Conservation (phyloP, 106 monocot species). For the Platanthera guangdongensis region DNA sequence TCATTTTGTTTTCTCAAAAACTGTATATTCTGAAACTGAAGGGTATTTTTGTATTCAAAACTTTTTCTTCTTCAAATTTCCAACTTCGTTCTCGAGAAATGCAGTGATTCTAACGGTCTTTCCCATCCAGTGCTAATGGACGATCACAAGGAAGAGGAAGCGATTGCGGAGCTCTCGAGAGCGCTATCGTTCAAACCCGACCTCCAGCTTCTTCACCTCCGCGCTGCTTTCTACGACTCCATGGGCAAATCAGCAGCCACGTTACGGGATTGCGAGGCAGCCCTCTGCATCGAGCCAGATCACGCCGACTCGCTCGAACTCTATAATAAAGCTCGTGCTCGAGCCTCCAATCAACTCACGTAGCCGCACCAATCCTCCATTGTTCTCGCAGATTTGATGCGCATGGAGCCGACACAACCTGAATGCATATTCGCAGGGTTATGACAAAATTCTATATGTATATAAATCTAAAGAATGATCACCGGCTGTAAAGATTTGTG, state of each 20-base stretch:
- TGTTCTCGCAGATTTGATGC: not conserved
- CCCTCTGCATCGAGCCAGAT: constrained; percentile 82
- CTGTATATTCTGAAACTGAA: too few species aligned
- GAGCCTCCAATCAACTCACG: constrained; percentile 9
- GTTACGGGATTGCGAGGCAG: constrained; percentile 78
- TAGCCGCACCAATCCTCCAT: too few species aligned
- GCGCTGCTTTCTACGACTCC: constrained; percentile 92
- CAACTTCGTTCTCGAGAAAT: too few species aligned
- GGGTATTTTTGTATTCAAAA: too few species aligned
- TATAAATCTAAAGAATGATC: not conserved
- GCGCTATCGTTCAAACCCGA: constrained; percentile 85
- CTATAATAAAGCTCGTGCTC: constrained; percentile 40
- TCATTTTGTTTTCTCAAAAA: too few species aligned
- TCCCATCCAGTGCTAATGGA: constrained; percentile 78
- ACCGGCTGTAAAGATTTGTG: not conserved
- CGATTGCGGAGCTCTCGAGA: constrained; percentile 70
- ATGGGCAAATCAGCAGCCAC: constrained; percentile 41
- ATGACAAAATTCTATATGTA: not conserved
- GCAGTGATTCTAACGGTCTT: not conserved
- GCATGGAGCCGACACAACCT: not conserved
- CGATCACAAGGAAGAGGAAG: constrained; percentile 72
- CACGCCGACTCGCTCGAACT: constrained; percentile 71
- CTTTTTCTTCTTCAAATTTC: too few species aligned
- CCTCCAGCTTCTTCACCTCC: constrained; percentile 80
- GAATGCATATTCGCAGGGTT: not conserved